Evolutionary conservation across 257 asterid species (phyloP).

Genomic region (Ajuga chamaepitys): DNA sequence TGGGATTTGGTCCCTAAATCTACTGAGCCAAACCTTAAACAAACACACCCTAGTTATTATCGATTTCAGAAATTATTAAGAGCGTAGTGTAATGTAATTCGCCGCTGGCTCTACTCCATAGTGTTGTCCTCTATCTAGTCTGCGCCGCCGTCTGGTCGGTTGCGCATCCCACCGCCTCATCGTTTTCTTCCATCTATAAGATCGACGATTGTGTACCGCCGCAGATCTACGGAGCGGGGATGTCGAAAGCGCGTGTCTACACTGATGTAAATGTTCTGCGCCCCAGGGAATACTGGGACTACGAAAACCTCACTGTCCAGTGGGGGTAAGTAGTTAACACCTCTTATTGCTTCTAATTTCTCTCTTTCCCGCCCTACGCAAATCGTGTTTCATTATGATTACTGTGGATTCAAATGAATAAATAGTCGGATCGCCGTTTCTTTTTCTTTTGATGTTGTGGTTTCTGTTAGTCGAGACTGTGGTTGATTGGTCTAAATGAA

Average conservation of each 20-base stretch:
- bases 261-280: constrained; percentile 72
- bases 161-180: constrained; percentile 20
- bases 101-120: constrained; percentile 21
- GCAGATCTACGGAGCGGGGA: constrained; percentile 40
- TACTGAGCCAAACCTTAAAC: too few relatives aligned
- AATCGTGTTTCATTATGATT: not conserved
- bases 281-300: constrained; percentile 83
- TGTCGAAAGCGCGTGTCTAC: constrained; percentile 79
- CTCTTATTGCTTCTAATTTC: not conserved
- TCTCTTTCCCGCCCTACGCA: not conserved
- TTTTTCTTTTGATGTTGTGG: too few relatives aligned
- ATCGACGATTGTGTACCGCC: constrained; percentile 12
- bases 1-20: too few relatives aligned
- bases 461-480: too few relatives aligned
- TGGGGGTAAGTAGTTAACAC: constrained; percentile 54
- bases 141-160: constrained; percentile 31
- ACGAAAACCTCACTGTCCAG: constrained; percentile 63
- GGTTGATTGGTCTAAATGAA: too few relatives aligned
- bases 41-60: not conserved
- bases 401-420: too few relatives aligned
- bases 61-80: not conserved
- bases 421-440: too few relatives aligned
- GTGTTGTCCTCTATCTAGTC: constrained; percentile 21
- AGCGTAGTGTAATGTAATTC: not conserved
- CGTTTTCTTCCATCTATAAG: not conserved